Evolutionary conservation across 2,329 filamentous ascomycete genomes (phyloP).

Genomic region (Nigrograna mackinnonii): DNA sequence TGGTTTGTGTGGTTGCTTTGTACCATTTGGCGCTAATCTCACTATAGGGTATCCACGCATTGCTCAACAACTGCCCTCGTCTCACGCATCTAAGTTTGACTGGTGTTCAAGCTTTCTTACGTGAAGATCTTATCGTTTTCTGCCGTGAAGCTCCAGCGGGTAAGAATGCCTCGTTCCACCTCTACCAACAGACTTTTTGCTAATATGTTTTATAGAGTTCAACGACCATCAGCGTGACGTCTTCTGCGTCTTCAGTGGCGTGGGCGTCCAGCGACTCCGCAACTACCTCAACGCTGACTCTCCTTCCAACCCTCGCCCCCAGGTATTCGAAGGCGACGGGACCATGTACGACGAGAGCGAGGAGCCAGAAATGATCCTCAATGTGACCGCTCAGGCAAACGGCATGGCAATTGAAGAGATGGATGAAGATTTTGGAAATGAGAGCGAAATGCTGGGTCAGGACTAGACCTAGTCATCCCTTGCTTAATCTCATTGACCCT

Average conservation of each 20-base stretch:
- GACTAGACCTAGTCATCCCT: no score
- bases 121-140: conserved; percentile 80
- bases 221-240: conserved; percentile 93
- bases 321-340: conserved; percentile 28
- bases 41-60: conserved; percentile 79
- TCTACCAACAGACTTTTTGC: background rate
- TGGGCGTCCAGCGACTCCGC: conserved; percentile 77
- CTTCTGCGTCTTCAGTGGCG: conserved; percentile 96
- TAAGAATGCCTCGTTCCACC: conserved; percentile 39
- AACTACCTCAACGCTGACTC: conserved; percentile 69
- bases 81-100: conserved; percentile 94
- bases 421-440: conserved; percentile 50
- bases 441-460: conserved; percentile 48
- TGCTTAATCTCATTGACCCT: no score
- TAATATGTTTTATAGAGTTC: conserved; percentile 66
- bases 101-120: conserved; percentile 87
- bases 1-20: no score
- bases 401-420: conserved; percentile 45
- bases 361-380: conserved; percentile 37
- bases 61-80: conserved; percentile 89
- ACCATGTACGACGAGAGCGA: conserved; percentile 29
- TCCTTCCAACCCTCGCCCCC: conserved; percentile 21
- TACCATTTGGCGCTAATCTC: conserved; percentile 19
- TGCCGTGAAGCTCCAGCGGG: conserved; percentile 82
- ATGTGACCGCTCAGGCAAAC: conserved; percentile 39